Percentiles rank a stretch among this genome's conserved stretches.
phyloP scores from a whole-genome alignment of 2,329 filamentous ascomycete genomes.

The Fusarium foetens region DNA sequence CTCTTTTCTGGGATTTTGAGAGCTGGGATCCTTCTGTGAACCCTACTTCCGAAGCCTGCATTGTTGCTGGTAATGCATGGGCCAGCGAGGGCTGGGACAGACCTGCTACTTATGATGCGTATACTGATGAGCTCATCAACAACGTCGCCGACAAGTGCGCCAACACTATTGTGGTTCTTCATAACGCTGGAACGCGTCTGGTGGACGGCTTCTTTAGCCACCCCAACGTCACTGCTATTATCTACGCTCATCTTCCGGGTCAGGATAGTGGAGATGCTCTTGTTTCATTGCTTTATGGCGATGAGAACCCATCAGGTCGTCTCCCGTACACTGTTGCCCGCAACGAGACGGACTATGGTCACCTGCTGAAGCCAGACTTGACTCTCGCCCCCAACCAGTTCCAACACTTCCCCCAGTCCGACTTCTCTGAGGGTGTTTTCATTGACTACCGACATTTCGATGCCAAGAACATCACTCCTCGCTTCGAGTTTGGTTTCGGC shows the following conservation, averaged over 20 bases:
- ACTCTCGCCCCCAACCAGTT: not conserved
- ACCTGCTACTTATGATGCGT: conserved; percentile 73
- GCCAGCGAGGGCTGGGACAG: conserved; percentile 80
- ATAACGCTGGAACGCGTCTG: conserved; percentile 68
- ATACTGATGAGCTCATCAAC: conserved; percentile 67
- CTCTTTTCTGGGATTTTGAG: conserved; percentile 9
- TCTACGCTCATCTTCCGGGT: conserved; percentile 72
- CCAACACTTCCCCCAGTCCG: conserved; percentile 2
- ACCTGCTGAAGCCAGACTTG: not conserved
- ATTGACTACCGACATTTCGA: conserved; percentile 80
- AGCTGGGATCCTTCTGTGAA: not conserved
- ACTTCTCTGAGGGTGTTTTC: conserved; percentile 13
- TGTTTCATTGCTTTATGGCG: conserved; percentile 67
- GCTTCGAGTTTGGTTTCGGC: conserved; percentile 81
- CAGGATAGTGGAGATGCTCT: conserved; percentile 70
- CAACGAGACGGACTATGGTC: conserved; percentile 49
- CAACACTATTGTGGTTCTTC: conserved; percentile 72
- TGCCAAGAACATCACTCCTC: conserved; percentile 65
- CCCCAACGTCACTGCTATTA: conserved; percentile 70
- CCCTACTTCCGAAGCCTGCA: conserved; percentile 64
- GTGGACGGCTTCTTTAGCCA: conserved; percentile 65
- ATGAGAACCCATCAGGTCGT: conserved; percentile 64
- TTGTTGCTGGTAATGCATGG: conserved; percentile 85
- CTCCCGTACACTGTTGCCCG: conserved; percentile 71
- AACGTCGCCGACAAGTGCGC: conserved; percentile 69